phyloP scores from a whole-genome alignment of 805 yeast genomes.

The Yarrowia sp. region DNA sequence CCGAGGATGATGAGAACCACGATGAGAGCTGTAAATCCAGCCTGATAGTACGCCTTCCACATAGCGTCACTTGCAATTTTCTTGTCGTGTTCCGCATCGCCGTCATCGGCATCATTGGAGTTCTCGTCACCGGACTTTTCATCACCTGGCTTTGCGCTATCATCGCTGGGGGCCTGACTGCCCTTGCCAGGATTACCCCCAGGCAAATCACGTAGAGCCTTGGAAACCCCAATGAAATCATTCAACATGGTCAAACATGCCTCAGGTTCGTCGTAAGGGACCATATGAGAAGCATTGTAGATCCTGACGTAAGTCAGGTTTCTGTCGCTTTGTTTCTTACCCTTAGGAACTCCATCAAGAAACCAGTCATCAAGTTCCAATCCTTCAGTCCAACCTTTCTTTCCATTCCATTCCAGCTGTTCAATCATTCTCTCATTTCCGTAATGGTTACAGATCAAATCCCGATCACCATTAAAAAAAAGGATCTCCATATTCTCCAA shows the following conservation, averaged over 20 bases:
- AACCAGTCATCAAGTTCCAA: constrained; percentile 44
- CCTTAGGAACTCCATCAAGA: constrained; percentile 44
- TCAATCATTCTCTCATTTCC: constrained; percentile 70
- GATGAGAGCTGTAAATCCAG: constrained; percentile 40
- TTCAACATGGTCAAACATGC: constrained; percentile 70
- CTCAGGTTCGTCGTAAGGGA: constrained; percentile 75
- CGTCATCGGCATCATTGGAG: not conserved
- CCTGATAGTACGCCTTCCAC: constrained; percentile 39
- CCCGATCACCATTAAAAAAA: constrained; percentile 83
- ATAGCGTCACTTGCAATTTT: constrained; percentile 37
- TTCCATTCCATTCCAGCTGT: constrained; percentile 62
- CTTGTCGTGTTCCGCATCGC: constrained; percentile 29
- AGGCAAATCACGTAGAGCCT: not conserved
- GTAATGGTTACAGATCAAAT: constrained; percentile 77
- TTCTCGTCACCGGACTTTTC: not conserved
- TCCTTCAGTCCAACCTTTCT: constrained; percentile 34
- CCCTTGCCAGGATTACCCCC: not conserved
- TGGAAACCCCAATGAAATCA: constrained; percentile 35
- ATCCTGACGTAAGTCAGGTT: constrained; percentile 75
- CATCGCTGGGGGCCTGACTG: not conserved
- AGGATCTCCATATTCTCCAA: constrained; percentile 57
- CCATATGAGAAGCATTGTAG: constrained; percentile 86
- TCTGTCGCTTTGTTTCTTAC: constrained; percentile 52
- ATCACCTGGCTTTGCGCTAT: not conserved
- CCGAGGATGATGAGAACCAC: constrained; percentile 34